Percentiles rank a stretch among this genome's conserved stretches.
Conservation (phyloP, 768 basidiomycete species). For the Trametes maxima region DNA sequence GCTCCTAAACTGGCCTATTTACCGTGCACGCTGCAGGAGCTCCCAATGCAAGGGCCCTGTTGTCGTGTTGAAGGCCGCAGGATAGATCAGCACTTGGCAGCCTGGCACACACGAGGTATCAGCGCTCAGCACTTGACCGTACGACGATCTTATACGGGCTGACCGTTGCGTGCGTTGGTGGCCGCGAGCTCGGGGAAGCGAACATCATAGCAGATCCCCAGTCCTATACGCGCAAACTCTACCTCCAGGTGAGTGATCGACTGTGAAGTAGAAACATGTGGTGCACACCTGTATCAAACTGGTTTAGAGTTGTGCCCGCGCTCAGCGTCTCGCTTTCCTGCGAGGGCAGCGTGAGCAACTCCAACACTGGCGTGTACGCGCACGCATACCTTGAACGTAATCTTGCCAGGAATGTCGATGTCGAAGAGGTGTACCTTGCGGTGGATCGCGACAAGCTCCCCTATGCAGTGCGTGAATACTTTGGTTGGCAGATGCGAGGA, state of each 20-base stretch:
- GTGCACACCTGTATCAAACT: slow-evolving; percentile 83
- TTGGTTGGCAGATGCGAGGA: neutral
- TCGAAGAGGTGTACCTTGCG: slow-evolving; percentile 98
- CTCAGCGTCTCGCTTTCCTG: slow-evolving; percentile 90
- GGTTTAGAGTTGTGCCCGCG: slow-evolving; percentile 71
- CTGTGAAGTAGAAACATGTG: neutral
- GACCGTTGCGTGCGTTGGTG: slow-evolving; percentile 86
- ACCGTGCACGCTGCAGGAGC: slow-evolving; percentile 84
- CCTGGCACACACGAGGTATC: slow-evolving; percentile 45
- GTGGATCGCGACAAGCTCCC: slow-evolving; percentile 83
- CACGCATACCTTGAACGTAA: slow-evolving; percentile 73
- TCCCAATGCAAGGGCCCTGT: slow-evolving; percentile 98
- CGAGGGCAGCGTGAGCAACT: slow-evolving; percentile 5
- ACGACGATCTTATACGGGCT: slow-evolving; percentile 9
- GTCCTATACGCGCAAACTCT: slow-evolving; percentile 97
- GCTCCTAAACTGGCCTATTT: slow-evolving; percentile 21
- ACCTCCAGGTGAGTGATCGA: slow-evolving; percentile 1
- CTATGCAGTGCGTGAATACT: slow-evolving; percentile 41
- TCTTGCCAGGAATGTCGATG: slow-evolving; percentile 93
- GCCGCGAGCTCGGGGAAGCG: slow-evolving; percentile 93
- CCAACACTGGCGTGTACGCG: too few species aligned
- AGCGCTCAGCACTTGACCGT: neutral
- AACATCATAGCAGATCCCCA: slow-evolving; percentile 96
- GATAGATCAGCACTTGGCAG: slow-evolving; percentile 88
- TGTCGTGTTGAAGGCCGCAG: slow-evolving; percentile 92